Evolutionary conservation across 768 basidiomycete genomes (phyloP).

Genomic region (Kwoniella botswanensis): DNA sequence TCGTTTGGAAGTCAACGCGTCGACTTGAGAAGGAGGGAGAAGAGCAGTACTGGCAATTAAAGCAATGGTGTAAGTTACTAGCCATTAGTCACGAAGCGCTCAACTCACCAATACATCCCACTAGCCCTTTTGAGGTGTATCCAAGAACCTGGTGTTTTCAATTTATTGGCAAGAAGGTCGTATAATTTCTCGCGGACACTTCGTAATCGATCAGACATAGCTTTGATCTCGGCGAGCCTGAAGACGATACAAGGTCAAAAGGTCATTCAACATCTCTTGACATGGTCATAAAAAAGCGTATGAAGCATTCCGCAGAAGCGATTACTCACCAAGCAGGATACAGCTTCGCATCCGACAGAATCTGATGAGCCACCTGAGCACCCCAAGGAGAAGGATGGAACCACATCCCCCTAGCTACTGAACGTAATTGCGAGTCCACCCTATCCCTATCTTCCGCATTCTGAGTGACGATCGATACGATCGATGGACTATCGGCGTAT

Average conservation of each 20-base stretch:
- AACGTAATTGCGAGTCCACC: constrained; percentile 55
- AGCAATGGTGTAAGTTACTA: constrained; percentile 6
- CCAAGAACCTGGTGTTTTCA: constrained; percentile 94
- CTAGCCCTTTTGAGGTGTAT: constrained; percentile 92
- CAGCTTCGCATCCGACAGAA: constrained; percentile 74
- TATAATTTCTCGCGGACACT: constrained; percentile 86
- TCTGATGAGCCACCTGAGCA: constrained; percentile 58
- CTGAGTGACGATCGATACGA: constrained; percentile 54
- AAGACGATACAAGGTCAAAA: too few relatives aligned
- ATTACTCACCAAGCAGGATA: constrained; percentile 79
- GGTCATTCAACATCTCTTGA: neutral
- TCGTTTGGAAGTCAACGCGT: constrained; percentile 41
- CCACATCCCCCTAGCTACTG: constrained; percentile 50
- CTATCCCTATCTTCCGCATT: constrained; percentile 44
- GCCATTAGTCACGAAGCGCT: neutral
- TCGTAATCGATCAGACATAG: constrained; percentile 94
- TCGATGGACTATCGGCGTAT: constrained; percentile 55
- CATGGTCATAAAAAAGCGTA: neutral
- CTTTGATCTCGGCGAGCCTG: constrained; percentile 84
- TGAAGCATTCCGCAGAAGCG: neutral
- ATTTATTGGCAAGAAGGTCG: constrained; percentile 72
- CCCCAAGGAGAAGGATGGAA: constrained; percentile 57
- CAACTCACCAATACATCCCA: constrained; percentile 90
- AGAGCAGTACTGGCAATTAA: constrained; percentile 40
- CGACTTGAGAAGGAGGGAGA: constrained; percentile 39